Conservation (phyloP, 1,284 basidiomycete species). For the Tylopilus sp. region DNA sequence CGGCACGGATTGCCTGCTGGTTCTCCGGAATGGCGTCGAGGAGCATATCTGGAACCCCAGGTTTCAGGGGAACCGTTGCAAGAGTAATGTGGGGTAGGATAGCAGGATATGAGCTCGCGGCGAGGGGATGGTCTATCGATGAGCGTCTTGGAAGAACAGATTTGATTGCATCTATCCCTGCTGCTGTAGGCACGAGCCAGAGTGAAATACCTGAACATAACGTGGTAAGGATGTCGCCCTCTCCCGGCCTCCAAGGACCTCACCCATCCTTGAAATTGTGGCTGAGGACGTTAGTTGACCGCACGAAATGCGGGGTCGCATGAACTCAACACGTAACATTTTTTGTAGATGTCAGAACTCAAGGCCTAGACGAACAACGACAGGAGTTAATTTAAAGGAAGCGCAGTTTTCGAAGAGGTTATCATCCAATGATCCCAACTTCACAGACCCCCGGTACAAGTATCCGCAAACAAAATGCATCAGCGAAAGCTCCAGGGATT, state of each 20-base stretch:
- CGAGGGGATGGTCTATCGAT: slow-evolving; percentile 12
- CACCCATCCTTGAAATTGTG: slow-evolving; percentile 18
- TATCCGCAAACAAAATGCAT: background rate
- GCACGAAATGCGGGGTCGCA: background rate
- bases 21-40: slow-evolving; percentile 39
- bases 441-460: background rate
- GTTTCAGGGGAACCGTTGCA: slow-evolving; percentile 41
- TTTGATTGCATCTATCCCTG: slow-evolving; percentile 40
- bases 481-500: background rate
- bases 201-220: slow-evolving; percentile 46
- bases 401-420: background rate
- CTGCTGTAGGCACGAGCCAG: slow-evolving; percentile 57
- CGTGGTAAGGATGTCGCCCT: background rate
- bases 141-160: slow-evolving; percentile 42
- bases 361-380: background rate
- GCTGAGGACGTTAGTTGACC: background rate
- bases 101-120: slow-evolving; percentile 44
- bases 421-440: background rate
- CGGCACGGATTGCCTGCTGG: slow-evolving; percentile 26
- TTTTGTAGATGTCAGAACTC: background rate
- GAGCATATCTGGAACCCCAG: slow-evolving; percentile 31
- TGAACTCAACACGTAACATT: too few relatives aligned
- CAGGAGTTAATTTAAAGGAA: slow-evolving; percentile 17
- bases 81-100: slow-evolving; percentile 72
- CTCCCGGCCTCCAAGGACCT: slow-evolving; percentile 6